Percentiles rank a stretch among this genome's conserved stretches.
Evolutionary conservation across 371 early-diverging fungal genomes (phyloP).

Genomic region (Rhizopus arrhizus): DNA sequence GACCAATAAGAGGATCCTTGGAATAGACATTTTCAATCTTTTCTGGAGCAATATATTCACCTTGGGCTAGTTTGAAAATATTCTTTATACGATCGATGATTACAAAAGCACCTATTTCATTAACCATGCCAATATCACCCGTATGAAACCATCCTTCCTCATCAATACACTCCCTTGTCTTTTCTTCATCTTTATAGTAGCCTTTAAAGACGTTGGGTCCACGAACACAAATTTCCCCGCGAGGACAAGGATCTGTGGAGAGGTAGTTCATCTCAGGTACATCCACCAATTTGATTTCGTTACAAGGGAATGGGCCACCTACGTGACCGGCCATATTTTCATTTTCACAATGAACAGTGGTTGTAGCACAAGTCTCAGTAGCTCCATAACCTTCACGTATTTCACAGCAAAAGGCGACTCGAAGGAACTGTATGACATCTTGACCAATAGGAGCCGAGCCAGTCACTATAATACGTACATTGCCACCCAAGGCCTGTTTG

Average conservation of each 20-base stretch:
- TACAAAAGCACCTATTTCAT: slow-evolving; percentile 63
- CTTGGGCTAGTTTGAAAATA: slow-evolving; percentile 93
- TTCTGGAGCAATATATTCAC: slow-evolving; percentile 98
- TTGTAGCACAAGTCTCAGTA: slow-evolving; percentile 80
- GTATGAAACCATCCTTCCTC: slow-evolving; percentile 93
- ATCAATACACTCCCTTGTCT: slow-evolving; percentile 80
- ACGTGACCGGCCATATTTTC: slow-evolving; percentile 72
- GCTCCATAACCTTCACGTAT: slow-evolving; percentile 89
- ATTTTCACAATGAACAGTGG: slow-evolving; percentile 43
- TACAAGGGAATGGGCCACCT: slow-evolving; percentile 65
- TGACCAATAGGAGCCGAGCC: slow-evolving; percentile 89
- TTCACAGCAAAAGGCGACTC: slow-evolving; percentile 73
- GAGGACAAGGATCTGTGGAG: slow-evolving; percentile 75
- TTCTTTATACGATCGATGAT: slow-evolving; percentile 98
- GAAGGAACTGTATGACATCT: slow-evolving; percentile 84
- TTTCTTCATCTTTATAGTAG: slow-evolving; percentile 83
- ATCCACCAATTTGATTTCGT: slow-evolving; percentile 85
- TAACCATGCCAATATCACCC: slow-evolving; percentile 89
- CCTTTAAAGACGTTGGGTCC: slow-evolving; percentile 82
- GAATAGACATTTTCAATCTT: slow-evolving; percentile 82
- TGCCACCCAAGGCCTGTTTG: slow-evolving; percentile 83
- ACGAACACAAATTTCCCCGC: slow-evolving; percentile 91
- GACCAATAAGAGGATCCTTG: slow-evolving; percentile 62
- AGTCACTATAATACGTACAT: slow-evolving; percentile 71
- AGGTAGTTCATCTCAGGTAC: slow-evolving; percentile 90